Evolutionary conservation across 78 protist species (phyloP), one percentile per base, ranked within the genome.

Genomic region (Dictyostelium intermedium): DNA sequence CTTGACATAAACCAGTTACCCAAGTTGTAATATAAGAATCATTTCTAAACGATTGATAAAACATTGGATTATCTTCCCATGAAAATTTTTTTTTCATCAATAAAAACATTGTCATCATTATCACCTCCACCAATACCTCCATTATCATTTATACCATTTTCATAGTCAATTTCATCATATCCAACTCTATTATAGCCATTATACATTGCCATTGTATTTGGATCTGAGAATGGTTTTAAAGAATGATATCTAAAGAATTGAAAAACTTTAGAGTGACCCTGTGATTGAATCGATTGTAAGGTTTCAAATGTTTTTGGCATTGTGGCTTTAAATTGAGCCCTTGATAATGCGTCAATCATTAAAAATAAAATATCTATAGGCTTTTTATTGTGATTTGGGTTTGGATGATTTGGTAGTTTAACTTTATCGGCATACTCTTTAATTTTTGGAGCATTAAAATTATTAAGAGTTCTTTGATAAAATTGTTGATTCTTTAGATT

Each of bases 201-300:
- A 37, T 85, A 92, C 91, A 92, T 92, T 34, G 96, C 91, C 37
- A 47, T 41, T 11, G 85, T 82, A 16, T 92, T 92, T 47, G 83
- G 81, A 34, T 80, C 79, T 16, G 91, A 70, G 32, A 35, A 72
- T 18, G 83, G 85, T 30, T 50, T 63, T 45, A 92, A 45, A 23
- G 96, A 83, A 63, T 92, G 96, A 56, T 92, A 92, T 41, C 91
- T 60, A 53, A 84, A 63, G 23, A 92, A 92, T 45, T 92, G 96
- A 63, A 84, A 92, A 25, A 92, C 79, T 5, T 23, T 50, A 2
- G 96, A 41, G 13, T 25, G 69, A 18, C 85, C 89, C 23, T 27
- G 6, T 7, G 32, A 23, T 37, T 92, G 91, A n/a, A 80, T 80
- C 0, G 23, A 10, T 56, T 79, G 81, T 53, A 92, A 8, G 2